Conservation (phyloP, 2,329 filamentous ascomycete genomes). For the Pseudogymnoascus sp. region DNA sequence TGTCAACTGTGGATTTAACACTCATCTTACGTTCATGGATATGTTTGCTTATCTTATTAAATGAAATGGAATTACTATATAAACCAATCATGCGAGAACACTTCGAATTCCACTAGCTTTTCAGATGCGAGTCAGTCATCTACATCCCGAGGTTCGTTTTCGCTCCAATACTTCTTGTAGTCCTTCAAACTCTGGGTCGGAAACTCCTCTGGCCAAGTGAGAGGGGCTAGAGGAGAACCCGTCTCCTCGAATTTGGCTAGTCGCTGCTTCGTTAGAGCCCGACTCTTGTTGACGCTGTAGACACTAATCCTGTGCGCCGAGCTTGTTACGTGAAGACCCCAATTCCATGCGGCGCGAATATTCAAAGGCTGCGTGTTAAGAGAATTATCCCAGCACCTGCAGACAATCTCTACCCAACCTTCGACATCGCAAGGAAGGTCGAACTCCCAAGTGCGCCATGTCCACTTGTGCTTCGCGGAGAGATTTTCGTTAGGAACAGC, state of each 20-base stretch:
- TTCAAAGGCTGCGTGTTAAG: slow-evolving; percentile 53
- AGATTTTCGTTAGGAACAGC: slow-evolving; percentile 57
- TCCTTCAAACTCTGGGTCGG: slow-evolving; percentile 44
- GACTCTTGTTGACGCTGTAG: slow-evolving; percentile 54
- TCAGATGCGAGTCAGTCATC: not conserved
- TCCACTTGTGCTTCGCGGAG: slow-evolving; percentile 53
- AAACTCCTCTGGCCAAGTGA: slow-evolving; percentile 34
- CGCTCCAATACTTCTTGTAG: slow-evolving; percentile 30
- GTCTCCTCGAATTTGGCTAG: slow-evolving; percentile 45
- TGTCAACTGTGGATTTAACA: not conserved
- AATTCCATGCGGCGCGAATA: slow-evolving; percentile 54
- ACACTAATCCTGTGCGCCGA: slow-evolving; percentile 53
- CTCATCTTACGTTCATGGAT: not conserved
- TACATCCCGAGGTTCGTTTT: slow-evolving; percentile 10
- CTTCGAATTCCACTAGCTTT: not conserved
- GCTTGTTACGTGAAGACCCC: slow-evolving; percentile 58
- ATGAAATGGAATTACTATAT: not conserved
- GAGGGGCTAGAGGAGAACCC: slow-evolving; percentile 41
- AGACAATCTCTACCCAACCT: slow-evolving; percentile 53
- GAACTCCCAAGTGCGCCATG: slow-evolving; percentile 58
- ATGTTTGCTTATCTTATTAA: not conserved
- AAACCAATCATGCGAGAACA: not conserved
- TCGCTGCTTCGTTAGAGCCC: slow-evolving; percentile 40
- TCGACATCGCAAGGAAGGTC: slow-evolving; percentile 56
- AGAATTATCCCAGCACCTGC: slow-evolving; percentile 55